Base-by-base conservation (phyloP, 1,284 basidiomycete genomes). In the Grifola frondosa region DNA sequence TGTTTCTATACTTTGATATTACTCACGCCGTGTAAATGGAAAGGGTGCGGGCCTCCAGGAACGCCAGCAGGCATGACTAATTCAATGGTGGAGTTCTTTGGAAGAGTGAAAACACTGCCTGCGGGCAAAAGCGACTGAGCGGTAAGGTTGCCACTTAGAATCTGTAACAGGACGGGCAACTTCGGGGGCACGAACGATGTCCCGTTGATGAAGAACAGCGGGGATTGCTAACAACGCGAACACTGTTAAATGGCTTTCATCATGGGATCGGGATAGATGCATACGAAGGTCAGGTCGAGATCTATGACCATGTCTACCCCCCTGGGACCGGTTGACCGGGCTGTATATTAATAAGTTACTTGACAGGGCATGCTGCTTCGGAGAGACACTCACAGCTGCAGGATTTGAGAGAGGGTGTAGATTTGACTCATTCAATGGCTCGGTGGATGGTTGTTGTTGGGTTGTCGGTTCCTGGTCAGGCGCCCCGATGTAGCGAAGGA, bases 401-500 rank as follows among this genome's bases (percentile, higher is more conserved):
- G 40, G 50, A 32, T 40, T 30, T 7, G 29, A 31, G 12, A 47
- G 42, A 30, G 43, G 40, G 37, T 59, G 53, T 9, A 65, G 48
- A 38, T 61, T 50, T 1, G 57, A 52, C 48, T 68, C 66, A 20
- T 52, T 34, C 7, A 68, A 55, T 1, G 51, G 44, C 5, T 43
- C 43, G 3, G 33, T 20, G 36, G 46, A 47, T 23, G 10, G 28
- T 35, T 6, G 47, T 8, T 64, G 49, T 13, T 46, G 62, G 13
- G 70, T 68, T 1, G 57, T 69, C 0, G 75, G 80, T 23, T 81
- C 76, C 12, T 39, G 35, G 2, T 40, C 43, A 0, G 61, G 57
- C 6, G 80, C 81, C 3, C 74, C 60, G 6, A 40, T 41, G 42
- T 72, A 73, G n/a, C 64, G 61, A 11, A 73, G 60, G 37, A 71